Evolutionary conservation across 768 basidiomycete species (phyloP), one percentile per base, ranked within the genome.

Genomic region (Mrakia frigida): DNA sequence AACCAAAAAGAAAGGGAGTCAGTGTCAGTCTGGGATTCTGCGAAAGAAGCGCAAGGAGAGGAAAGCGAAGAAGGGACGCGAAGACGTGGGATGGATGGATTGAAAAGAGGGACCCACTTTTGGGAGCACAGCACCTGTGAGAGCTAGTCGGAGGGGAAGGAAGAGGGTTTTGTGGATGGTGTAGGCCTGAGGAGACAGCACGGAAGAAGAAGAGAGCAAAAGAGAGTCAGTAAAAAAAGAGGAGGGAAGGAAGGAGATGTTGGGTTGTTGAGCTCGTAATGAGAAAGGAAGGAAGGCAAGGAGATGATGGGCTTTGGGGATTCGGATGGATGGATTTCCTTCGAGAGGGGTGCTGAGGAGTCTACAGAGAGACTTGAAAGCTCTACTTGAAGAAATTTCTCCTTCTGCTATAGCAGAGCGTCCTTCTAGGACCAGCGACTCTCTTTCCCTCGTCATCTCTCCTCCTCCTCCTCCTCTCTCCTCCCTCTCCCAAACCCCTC

Each of bases 151-250:
- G 33, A 99, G 83, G 13, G 97, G 97, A 31, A 98, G 82, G 81
- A 98, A 92, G 1, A 93, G 81, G 0, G 93, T 96, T 85, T 99
- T 99, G 88, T 99, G 97, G 72, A 99, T 88, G 28, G 92, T 91
- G 84, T 95, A 99, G 5, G 97, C 96, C 80, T 98, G 10, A 23
- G 2, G 14, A 63, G 33, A 14, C 61, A 33, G 31, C 28, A 31
- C 3, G 53, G 7, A 25, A 6, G 31, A 70, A 59, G 67, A 28
- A 9, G 56, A 65, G 33, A 18, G 11, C 39, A 14, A 6, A 10
- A 61, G 28, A 52, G 50, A 70, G 69, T 70, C 69, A 25, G 14
- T 37, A 14, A 33, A 9, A 16, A 37, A 13, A n/a, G n/a, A 6
- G 6, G 68, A 46, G 39, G 39, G 39, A 41, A 11, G 39, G 18